Conservation (phyloP, 345 rosid genomes). For the Zanthoxylum bungeanum region DNA sequence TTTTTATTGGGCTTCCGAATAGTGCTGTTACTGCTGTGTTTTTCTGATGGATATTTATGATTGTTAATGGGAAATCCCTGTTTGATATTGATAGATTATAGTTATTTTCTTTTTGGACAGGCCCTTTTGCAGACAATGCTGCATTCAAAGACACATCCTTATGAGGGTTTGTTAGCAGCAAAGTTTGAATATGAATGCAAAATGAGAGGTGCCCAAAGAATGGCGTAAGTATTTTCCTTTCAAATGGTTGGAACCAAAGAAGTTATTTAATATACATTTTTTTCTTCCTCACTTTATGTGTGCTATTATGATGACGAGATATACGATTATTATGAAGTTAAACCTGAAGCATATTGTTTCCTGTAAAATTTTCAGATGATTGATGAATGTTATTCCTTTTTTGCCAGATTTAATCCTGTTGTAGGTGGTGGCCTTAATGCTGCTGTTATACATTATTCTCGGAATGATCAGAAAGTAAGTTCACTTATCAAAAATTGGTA, state of each 20-base stretch:
- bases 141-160: conserved; percentile 71
- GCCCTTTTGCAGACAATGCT: conserved; percentile 89
- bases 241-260: conserved; percentile 10
- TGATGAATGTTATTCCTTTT: conserved; percentile 3
- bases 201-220: conserved; percentile 92
- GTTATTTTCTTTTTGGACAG: conserved; percentile 35
- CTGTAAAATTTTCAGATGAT: conserved; percentile 5
- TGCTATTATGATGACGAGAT: neutral
- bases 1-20: neutral
- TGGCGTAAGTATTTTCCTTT: conserved; percentile 70
- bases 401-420: conserved; percentile 81
- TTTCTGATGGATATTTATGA: neutral
- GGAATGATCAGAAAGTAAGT: conserved; percentile 87
- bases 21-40: neutral
- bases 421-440: conserved; percentile 95
- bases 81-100: neutral
- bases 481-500: conserved; percentile 13
- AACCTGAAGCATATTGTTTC: neutral
- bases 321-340: neutral
- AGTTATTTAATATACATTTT: neutral
- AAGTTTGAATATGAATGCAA: conserved; percentile 91
- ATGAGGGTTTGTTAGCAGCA: conserved; percentile 74
- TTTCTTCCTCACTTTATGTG: neutral
- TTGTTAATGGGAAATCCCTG: neutral
- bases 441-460: conserved; percentile 87